Conservation (phyloP, 2,329 filamentous ascomycete genomes). For the Fusarium torreyae region DNA sequence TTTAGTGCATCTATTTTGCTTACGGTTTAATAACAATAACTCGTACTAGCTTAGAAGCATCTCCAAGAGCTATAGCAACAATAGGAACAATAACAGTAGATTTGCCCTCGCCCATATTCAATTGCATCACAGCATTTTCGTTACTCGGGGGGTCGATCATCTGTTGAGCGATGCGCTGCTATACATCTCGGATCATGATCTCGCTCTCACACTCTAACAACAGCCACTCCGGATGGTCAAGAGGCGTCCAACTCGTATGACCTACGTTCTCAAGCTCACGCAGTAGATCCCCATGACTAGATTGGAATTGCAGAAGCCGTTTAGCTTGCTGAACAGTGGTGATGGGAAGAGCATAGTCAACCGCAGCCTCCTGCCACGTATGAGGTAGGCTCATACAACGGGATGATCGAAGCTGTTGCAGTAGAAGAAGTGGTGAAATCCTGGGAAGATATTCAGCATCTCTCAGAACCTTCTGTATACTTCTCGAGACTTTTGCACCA, state of each 20-base stretch:
- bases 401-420: conserved; percentile 52
- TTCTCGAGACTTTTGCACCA: background rate
- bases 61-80: conserved; percentile 67
- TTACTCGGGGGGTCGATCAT: conserved; percentile 64
- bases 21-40: conserved; percentile 75
- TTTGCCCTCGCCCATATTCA: conserved; percentile 82
- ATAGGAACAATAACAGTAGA: conserved; percentile 79
- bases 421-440: conserved; percentile 53
- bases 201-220: conserved; percentile 76
- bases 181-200: conserved; percentile 72
- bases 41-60: conserved; percentile 66
- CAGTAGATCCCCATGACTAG: conserved; percentile 53
- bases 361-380: conserved; percentile 56
- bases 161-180: conserved; percentile 69
- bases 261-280: conserved; percentile 66
- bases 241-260: conserved; percentile 69
- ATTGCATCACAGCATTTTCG: conserved; percentile 71
- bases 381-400: conserved; percentile 50
- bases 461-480: background rate
- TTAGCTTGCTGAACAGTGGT: conserved; percentile 59
- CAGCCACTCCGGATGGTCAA: conserved; percentile 70
- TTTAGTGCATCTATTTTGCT: conserved; percentile 69
- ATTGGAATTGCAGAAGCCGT: conserved; percentile 54
- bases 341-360: conserved; percentile 59
- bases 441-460: conserved; percentile 44